phyloP scores from a whole-genome alignment of 1,284 basidiomycete species.

The Sparassis latifolia region DNA sequence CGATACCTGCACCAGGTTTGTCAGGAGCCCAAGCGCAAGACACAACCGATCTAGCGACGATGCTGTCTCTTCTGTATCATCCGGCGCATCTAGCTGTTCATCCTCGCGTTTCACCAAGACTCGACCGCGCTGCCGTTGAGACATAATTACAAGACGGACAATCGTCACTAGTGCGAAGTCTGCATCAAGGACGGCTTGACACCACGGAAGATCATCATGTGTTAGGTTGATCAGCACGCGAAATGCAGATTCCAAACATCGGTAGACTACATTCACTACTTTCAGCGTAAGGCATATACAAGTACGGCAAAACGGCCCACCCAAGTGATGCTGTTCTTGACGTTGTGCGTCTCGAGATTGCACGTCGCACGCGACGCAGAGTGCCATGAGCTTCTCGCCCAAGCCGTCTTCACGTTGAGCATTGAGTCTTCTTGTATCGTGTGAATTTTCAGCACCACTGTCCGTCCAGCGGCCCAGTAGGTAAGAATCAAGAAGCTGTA shows the following conservation, averaged over 20 bases:
- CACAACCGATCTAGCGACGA: conserved; percentile 56
- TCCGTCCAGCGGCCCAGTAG: conserved; percentile 49
- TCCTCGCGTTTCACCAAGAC: conserved; percentile 6
- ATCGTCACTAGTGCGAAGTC: conserved; percentile 39
- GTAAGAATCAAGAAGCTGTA: conserved; percentile 56
- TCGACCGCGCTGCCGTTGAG: conserved; percentile 21
- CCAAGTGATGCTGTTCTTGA: conserved; percentile 11
- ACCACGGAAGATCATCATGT: conserved; percentile 53
- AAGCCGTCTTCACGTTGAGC: conserved; percentile 24
- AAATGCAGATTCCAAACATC: conserved; percentile 50
- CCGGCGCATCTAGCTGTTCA: conserved; percentile 9
- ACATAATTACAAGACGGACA: conserved; percentile 36
- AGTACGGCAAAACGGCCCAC: conserved; percentile 6
- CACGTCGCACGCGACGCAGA: conserved; percentile 37
- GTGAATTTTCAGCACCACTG: conserved; percentile 14
- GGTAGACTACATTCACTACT: conserved; percentile 27
- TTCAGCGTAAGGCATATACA: not conserved
- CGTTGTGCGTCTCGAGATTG: conserved; percentile 21
- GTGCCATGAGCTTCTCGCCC: conserved; percentile 34
- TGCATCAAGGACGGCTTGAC: conserved; percentile 37
- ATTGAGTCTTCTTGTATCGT: conserved; percentile 12
- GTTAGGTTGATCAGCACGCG: conserved; percentile 66
- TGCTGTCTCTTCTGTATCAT: conserved; percentile 22
- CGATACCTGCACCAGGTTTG: conserved; percentile 62
- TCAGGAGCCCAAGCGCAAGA: conserved; percentile 62